These are phyloP conservation scores for Rhypophila decipiens DNA, from an alignment of 495 filamentous ascomycete genomes.

Conservation along the genomic window DNA sequence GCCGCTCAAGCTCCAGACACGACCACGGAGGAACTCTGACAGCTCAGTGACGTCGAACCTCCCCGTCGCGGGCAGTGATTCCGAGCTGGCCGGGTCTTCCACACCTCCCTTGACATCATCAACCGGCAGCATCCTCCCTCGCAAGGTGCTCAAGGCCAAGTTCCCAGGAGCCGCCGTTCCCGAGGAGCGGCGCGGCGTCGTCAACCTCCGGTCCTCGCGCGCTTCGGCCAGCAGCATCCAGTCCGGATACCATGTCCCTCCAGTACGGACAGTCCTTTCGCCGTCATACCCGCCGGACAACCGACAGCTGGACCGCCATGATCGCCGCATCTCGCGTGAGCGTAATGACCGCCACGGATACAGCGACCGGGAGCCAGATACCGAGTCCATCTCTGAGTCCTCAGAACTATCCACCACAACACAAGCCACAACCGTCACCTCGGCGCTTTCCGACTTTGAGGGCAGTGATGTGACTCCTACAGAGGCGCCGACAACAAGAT, in stretches of 20 bases:
- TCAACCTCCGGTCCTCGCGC: slow-evolving; percentile 23
- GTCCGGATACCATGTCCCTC: slow-evolving; percentile 14
- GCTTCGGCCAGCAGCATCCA: slow-evolving; percentile 11
- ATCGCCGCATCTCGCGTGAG: slow-evolving; percentile 8
- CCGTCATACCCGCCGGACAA: slow-evolving; percentile 9
- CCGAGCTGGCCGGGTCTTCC: slow-evolving; percentile 11
- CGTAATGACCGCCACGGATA: slow-evolving; percentile 16
- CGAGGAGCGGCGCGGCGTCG: slow-evolving; percentile 17
- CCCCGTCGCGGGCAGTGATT: slow-evolving; percentile 20
- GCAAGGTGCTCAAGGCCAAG: slow-evolving; percentile 29
- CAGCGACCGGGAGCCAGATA: slow-evolving; percentile 24
- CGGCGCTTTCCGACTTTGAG: slow-evolving; percentile 23
- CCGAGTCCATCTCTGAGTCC: slow-evolving; percentile 36
- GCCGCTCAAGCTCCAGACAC: slow-evolving; percentile 10
- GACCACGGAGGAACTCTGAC: slow-evolving; percentile 26
- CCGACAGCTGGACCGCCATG: slow-evolving; percentile 3
- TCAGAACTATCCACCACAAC: slow-evolving; percentile 41
- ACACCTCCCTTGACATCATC: background rate
- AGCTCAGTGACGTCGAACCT: slow-evolving; percentile 27
- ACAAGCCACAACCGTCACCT: slow-evolving; percentile 32
- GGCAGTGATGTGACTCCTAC: slow-evolving; percentile 26
- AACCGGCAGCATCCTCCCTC: slow-evolving; percentile 14
- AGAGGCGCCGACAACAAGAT: slow-evolving; percentile 21
- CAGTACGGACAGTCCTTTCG: slow-evolving; percentile 17
- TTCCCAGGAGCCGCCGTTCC: slow-evolving; percentile 21